Evolutionary conservation across 1,284 basidiomycete species (phyloP).

Genomic region (Leccinum subrobustum): DNA sequence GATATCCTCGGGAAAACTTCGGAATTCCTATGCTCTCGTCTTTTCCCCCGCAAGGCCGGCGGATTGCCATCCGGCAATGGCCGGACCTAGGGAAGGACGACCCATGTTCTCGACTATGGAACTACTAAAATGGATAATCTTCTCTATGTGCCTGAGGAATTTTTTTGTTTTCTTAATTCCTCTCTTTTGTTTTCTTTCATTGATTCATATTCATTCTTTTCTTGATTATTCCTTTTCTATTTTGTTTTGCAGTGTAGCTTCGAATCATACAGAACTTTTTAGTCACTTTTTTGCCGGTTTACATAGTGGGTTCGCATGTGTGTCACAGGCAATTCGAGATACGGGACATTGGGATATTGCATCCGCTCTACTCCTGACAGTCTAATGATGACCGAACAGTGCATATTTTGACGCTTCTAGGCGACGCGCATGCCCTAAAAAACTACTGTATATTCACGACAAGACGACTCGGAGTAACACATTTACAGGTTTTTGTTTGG

Average conservation of each 20-base stretch:
- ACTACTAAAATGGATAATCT: conserved; percentile 31
- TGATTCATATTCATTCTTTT: neutral
- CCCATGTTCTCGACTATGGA: conserved; percentile 21
- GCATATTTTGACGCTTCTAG: neutral
- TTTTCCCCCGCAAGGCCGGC: conserved; percentile 13
- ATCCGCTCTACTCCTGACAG: neutral
- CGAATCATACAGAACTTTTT: conserved; percentile 25
- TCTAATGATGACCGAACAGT: neutral
- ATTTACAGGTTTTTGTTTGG: neutral
- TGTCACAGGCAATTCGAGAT: conserved; percentile 12
- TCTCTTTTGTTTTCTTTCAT: neutral
- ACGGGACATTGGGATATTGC: neutral
- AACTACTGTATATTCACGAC: neutral
- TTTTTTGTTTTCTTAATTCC: neutral
- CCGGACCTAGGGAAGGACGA: conserved; percentile 3
- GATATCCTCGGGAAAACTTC: conserved; percentile 25
- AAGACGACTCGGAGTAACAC: neutral
- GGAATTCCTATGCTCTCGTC: conserved; percentile 23
- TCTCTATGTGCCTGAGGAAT: conserved; percentile 27
- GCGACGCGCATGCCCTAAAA: neutral
- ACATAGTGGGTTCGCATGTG: conserved; percentile 7
- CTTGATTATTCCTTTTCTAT: conserved; percentile 37
- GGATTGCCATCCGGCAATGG: conserved; percentile 6
- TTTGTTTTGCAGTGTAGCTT: conserved; percentile 26
- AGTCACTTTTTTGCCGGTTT: conserved; percentile 18